Evolutionary conservation across 208 protist species (phyloP), one percentile per base, ranked within the genome.

Genomic region (Jaenimonas drosophilae): DNA sequence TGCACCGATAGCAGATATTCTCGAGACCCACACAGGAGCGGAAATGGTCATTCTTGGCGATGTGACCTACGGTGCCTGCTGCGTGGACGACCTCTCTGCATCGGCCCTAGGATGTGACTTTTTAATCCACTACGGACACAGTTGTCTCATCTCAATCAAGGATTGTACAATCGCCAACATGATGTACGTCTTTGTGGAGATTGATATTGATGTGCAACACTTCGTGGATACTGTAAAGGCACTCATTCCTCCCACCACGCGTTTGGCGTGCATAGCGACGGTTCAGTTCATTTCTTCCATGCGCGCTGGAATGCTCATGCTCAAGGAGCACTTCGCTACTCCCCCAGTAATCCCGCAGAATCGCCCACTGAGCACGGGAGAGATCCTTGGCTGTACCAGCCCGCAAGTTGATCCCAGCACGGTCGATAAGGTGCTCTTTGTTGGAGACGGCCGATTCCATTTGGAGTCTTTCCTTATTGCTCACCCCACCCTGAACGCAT

Each of bases 161-260:
- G 92, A 98, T 53, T 88, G 85, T 31, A 76, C 69, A 28, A 54
- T 88, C 5, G 82, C 92, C 7, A 96, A 89, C 42, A 97, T 98
- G 80, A 87, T 99, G 47, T 99, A 99, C 63, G 94, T 99, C 2
- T 99, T 99, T 77, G 98, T 99, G 2, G 96, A 98, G 56, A 99
- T 99, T 56, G 65, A 89, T 51, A 97, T 99, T 53, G 97, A 99
- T 55, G 74, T 97, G 2, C 49, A 89, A 12, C 97, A 99, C 69
- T 90, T 99, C 51, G 75, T 98, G 3, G 89, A 97, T 24, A 97
- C 96, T 0, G 55, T 99, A 19, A 77, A 73, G 49, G 56, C 65
- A 16, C 94, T 98, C 54, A 87, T 98, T 17, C 54, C 71, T 12
- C 30, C 60, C 7, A 59, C 78, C 2, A 69, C 63, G 16, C 75